A percentile compares a stretch with the other conserved stretches of the same genome.
phyloP scores from a whole-genome alignment of 805 yeast species.

The Limtongozyma cylindracea region DNA sequence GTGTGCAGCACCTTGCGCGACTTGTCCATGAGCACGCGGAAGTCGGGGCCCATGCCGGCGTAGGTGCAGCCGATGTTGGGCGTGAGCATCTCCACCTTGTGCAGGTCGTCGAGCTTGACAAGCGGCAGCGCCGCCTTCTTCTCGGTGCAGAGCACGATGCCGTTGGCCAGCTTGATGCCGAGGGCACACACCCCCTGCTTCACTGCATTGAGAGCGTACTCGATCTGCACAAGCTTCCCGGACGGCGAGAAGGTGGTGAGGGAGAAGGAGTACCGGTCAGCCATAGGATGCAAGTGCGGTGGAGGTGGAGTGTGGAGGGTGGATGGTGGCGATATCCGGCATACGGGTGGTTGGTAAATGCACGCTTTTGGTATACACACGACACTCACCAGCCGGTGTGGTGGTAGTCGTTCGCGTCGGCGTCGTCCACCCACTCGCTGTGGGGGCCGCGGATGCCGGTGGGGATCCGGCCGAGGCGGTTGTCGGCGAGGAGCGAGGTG shows the following conservation, averaged over 20 bases:
- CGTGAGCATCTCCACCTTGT: conserved; percentile 63
- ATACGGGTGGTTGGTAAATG: no score
- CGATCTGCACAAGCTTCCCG: conserved; percentile 94
- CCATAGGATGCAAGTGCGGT: no score
- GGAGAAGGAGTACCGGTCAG: conserved; percentile 95
- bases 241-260: conserved; percentile 95
- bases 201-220: conserved; percentile 91
- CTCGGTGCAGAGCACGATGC: conserved; percentile 91
- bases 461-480: no score
- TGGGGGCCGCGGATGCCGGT: no score
- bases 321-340: no score
- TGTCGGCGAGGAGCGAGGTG: no score
- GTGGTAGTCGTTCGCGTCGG: no score
- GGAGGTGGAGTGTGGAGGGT: no score
- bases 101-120: conserved; percentile 45
- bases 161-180: conserved; percentile 85
- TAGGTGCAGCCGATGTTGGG: conserved; percentile 95
- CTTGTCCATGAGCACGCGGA: conserved; percentile 78
- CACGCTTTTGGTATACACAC: no score
- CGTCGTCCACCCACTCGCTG: no score
- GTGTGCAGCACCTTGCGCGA: conserved; percentile 88
- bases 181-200: conserved; percentile 94
- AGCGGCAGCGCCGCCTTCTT: conserved; percentile 67
- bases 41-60: conserved; percentile 98
- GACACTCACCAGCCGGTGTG: no score